Evolutionary conservation across 192 early-diverging fungal genomes (phyloP).

Genomic region (Linderina pennispora): DNA sequence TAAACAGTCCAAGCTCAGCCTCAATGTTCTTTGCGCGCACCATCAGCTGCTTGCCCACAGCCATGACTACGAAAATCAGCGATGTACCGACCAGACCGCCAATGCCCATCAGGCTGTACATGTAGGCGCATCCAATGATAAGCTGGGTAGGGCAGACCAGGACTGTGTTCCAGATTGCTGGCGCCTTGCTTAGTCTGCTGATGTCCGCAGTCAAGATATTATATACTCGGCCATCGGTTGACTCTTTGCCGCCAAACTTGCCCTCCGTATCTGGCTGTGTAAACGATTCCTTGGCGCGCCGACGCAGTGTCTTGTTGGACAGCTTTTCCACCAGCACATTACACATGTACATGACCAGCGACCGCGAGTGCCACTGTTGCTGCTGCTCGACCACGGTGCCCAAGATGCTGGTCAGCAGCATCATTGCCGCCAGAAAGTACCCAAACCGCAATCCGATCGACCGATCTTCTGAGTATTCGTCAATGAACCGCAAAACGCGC

Average conservation of each 20-base stretch:
- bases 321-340: slow-evolving; percentile 54
- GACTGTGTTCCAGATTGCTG: slow-evolving; percentile 41
- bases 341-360: slow-evolving; percentile 49
- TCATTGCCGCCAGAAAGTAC: slow-evolving; percentile 49
- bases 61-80: slow-evolving; percentile 54
- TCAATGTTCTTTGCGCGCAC: slow-evolving; percentile 49
- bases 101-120: slow-evolving; percentile 71
- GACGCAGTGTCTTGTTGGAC: slow-evolving; percentile 52
- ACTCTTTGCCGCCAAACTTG: slow-evolving; percentile 8
- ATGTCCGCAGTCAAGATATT: slow-evolving; percentile 67
- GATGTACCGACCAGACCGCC: slow-evolving; percentile 71
- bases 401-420: slow-evolving; percentile 45
- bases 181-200: slow-evolving; percentile 47
- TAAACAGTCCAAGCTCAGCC: slow-evolving; percentile 46
- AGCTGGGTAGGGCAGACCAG: slow-evolving; percentile 56
- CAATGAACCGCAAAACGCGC: slow-evolving; percentile 48
- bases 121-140: slow-evolving; percentile 55
- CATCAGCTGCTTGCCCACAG: slow-evolving; percentile 44
- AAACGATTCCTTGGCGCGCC: slow-evolving; percentile 44
- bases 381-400: slow-evolving; percentile 48
- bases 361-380: slow-evolving; percentile 57
- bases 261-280: slow-evolving; percentile 9
- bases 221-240: slow-evolving; percentile 53
- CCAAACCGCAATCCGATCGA: slow-evolving; percentile 33
- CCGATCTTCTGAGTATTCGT: slow-evolving; percentile 12